These are phyloP conservation scores for Westerdykella ornata DNA, from an alignment of 2,329 filamentous ascomycete genomes.

Conservation along the genomic window DNA sequence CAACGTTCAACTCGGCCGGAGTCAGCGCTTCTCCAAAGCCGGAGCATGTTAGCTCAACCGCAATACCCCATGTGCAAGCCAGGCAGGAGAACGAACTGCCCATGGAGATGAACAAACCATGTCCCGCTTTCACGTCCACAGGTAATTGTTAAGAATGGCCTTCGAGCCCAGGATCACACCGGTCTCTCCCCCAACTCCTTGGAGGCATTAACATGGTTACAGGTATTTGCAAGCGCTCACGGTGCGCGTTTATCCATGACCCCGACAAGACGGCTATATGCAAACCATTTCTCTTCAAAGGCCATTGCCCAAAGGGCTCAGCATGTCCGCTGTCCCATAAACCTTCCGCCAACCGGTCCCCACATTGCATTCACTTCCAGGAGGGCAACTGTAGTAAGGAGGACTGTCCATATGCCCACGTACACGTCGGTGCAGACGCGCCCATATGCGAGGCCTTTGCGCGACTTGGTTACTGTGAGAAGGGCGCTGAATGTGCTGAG, in stretches of 20 bases:
- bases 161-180: constrained; percentile 4
- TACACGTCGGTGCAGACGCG: constrained; percentile 67
- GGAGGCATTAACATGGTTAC: constrained; percentile 12
- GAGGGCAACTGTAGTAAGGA: constrained; percentile 84
- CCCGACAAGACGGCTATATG: constrained; percentile 81
- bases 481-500: constrained; percentile 67
- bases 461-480: constrained; percentile 79
- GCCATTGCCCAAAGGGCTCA: constrained; percentile 67
- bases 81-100: neutral
- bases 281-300: constrained; percentile 76
- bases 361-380: constrained; percentile 82
- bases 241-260: constrained; percentile 78
- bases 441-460: constrained; percentile 81
- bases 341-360: constrained; percentile 72
- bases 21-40: neutral
- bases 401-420: constrained; percentile 81
- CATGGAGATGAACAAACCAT: constrained; percentile 9
- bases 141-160: constrained; percentile 20
- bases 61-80: neutral
- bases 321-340: constrained; percentile 89
- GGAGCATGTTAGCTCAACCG: neutral
- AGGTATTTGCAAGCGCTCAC: constrained; percentile 79
- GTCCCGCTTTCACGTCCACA: constrained; percentile 27
- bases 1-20: constrained; percentile 3
- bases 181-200: constrained; percentile 1